Evolutionary conservation across 2,329 filamentous ascomycete genomes (phyloP).

Genomic region (Metarhizium rileyi): DNA sequence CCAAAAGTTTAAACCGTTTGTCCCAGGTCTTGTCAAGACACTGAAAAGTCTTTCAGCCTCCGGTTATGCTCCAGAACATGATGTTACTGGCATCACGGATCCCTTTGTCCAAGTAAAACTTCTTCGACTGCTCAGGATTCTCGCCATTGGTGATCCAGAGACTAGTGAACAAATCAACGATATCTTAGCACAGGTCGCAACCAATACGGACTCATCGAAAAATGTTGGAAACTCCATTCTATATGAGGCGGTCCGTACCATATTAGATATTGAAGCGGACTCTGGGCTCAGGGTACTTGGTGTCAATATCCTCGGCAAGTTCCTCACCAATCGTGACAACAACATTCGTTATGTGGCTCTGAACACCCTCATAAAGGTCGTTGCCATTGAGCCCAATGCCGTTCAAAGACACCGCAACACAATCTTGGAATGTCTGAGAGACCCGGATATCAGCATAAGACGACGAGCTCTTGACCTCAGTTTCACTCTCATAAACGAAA

Average conservation of each 20-base stretch:
- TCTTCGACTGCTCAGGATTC: conserved; percentile 70
- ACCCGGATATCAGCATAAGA: conserved; percentile 96
- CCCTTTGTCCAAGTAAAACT: conserved; percentile 98
- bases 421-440: conserved; percentile 88
- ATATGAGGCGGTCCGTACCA: conserved; percentile 94
- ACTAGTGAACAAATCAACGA: conserved; percentile 98
- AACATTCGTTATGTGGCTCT: conserved; percentile 97
- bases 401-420: conserved; percentile 96
- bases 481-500: conserved; percentile 95
- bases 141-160: conserved; percentile 75
- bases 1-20: conserved; percentile 80
- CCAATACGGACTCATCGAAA: conserved; percentile 95
- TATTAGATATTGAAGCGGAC: conserved; percentile 95
- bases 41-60: conserved; percentile 89
- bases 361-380: conserved; percentile 95
- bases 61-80: conserved; percentile 94
- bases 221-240: conserved; percentile 98
- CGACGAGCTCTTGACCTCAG: conserved; percentile 92
- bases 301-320: conserved; percentile 97
- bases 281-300: conserved; percentile 88
- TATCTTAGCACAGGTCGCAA: conserved; percentile 92
- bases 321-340: conserved; percentile 96
- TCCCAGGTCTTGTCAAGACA: conserved; percentile 78
- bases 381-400: conserved; percentile 94
- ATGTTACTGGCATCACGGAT: conserved; percentile 96